Evolutionary conservation across 768 basidiomycete species (phyloP).

Genomic region (Tremella fuciformis): DNA sequence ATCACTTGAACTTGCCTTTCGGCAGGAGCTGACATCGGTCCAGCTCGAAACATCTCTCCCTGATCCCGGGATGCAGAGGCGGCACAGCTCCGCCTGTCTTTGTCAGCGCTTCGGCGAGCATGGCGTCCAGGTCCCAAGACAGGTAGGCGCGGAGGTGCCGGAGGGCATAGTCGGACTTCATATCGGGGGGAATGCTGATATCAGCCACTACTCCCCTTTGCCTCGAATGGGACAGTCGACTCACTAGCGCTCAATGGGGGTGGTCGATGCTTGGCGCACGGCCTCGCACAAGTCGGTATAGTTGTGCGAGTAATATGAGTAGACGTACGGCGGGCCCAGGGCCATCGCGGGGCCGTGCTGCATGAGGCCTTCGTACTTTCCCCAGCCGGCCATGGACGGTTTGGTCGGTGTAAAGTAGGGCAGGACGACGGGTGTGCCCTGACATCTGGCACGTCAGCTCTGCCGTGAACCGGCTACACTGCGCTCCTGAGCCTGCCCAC

Average conservation of each 20-base stretch:
- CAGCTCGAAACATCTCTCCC: conserved; percentile 38
- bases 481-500: conserved; percentile 11
- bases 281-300: conserved; percentile 33
- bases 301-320: conserved; percentile 38
- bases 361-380: conserved; percentile 21
- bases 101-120: conserved; percentile 20
- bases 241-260: conserved; percentile 45
- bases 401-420: conserved; percentile 34
- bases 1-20: conserved; percentile 15
- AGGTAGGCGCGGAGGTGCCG: conserved; percentile 24
- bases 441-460: conserved; percentile 32
- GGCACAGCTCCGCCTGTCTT: conserved; percentile 31
- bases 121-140: conserved; percentile 25
- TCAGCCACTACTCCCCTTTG: too few relatives aligned
- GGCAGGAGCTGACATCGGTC: conserved; percentile 24
- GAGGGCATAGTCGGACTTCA: conserved; percentile 33
- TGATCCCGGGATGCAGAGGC: conserved; percentile 13
- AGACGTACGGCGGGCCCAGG: conserved; percentile 49
- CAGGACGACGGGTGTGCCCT: conserved; percentile 47
- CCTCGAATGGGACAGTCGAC: too few relatives aligned
- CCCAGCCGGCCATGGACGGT: conserved; percentile 35
- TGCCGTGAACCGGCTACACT: background rate
- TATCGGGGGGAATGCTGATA: conserved; percentile 43
- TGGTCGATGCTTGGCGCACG: conserved; percentile 31
- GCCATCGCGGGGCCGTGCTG: conserved; percentile 49